Conservation (phyloP, 2,329 filamentous ascomycete species). For the Ceratocystis harringtonii region DNA sequence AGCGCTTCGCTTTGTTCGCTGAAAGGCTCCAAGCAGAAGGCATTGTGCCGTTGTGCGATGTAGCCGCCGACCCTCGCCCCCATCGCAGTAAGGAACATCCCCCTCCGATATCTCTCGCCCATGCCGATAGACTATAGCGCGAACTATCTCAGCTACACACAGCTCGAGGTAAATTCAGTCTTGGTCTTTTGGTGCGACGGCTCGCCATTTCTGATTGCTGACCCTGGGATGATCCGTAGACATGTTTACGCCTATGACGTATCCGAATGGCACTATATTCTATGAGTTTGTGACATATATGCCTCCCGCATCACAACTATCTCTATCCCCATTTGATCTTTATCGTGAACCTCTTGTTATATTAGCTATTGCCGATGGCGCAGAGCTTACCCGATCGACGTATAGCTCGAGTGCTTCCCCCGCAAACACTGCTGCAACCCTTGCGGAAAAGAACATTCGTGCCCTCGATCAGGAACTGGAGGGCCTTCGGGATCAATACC, state of each 20-base stretch:
- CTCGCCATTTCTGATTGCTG: background rate
- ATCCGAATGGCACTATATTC: slow-evolving; percentile 70
- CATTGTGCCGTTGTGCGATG: slow-evolving; percentile 70
- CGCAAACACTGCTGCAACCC: slow-evolving; percentile 7
- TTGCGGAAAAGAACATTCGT: slow-evolving; percentile 41
- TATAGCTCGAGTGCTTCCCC: slow-evolving; percentile 32
- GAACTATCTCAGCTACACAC: background rate
- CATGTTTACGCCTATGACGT: slow-evolving; percentile 85
- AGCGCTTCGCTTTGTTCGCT: slow-evolving; percentile 65
- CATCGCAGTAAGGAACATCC: slow-evolving; percentile 55
- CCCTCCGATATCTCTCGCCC: background rate
- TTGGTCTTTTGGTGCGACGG: background rate
- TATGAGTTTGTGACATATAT: slow-evolving; percentile 75
- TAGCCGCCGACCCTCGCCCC: slow-evolving; percentile 69
- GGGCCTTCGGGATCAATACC: slow-evolving; percentile 54
- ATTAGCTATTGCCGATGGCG: slow-evolving; percentile 71
- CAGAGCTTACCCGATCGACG: slow-evolving; percentile 43
- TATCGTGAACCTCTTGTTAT: slow-evolving; percentile 74
- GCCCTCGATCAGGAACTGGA: slow-evolving; percentile 53
- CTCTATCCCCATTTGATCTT: slow-evolving; percentile 76
- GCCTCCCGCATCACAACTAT: slow-evolving; percentile 63
- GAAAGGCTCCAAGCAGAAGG: slow-evolving; percentile 63
- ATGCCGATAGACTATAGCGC: background rate
- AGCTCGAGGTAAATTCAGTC: background rate
- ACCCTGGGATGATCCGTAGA: slow-evolving; percentile 35